phyloP scores from a whole-genome alignment of 768 basidiomycete genomes.

The Omphalotus guepiniiformis region DNA sequence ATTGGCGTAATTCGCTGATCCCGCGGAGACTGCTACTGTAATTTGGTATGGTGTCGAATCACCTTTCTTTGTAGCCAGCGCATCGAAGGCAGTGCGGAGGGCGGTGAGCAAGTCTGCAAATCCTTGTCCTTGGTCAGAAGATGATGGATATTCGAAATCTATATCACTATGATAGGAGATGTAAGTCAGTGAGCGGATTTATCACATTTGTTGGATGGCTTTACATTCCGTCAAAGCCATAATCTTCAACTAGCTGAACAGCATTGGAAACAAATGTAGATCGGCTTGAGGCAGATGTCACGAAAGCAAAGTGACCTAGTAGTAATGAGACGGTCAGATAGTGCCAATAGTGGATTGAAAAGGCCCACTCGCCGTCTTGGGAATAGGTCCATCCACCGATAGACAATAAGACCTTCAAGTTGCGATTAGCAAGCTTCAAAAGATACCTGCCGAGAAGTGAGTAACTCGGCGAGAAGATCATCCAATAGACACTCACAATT shows the following conservation, averaged over 20 bases:
- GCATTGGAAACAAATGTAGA: constrained; percentile 58
- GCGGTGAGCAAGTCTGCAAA: constrained; percentile 62
- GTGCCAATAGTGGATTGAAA: background rate
- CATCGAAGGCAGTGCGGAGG: constrained; percentile 59
- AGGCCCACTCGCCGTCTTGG: constrained; percentile 37
- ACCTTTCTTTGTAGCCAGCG: constrained; percentile 54
- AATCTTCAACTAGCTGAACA: constrained; percentile 63
- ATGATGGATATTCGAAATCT: constrained; percentile 76
- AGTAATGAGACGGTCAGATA: background rate
- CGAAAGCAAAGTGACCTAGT: constrained; percentile 61
- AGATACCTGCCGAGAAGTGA: constrained; percentile 55
- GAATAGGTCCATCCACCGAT: constrained; percentile 71
- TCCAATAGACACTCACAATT: constrained; percentile 32
- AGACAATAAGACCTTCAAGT: constrained; percentile 47
- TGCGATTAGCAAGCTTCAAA: constrained; percentile 56
- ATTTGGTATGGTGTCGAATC: constrained; percentile 57
- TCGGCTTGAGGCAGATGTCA: constrained; percentile 45
- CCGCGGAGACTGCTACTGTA: constrained; percentile 63
- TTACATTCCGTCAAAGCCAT: constrained; percentile 78
- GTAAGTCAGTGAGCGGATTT: background rate
- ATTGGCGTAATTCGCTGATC: constrained; percentile 51
- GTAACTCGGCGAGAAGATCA: constrained; percentile 25
- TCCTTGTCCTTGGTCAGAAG: constrained; percentile 54
- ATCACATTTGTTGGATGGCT: constrained; percentile 15
- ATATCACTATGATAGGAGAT: constrained; percentile 42